A percentile compares a stretch with the other conserved stretches of the same genome.
phyloP scores from a whole-genome alignment of 257 asterid genomes.

The Forsythia viridissima region DNA sequence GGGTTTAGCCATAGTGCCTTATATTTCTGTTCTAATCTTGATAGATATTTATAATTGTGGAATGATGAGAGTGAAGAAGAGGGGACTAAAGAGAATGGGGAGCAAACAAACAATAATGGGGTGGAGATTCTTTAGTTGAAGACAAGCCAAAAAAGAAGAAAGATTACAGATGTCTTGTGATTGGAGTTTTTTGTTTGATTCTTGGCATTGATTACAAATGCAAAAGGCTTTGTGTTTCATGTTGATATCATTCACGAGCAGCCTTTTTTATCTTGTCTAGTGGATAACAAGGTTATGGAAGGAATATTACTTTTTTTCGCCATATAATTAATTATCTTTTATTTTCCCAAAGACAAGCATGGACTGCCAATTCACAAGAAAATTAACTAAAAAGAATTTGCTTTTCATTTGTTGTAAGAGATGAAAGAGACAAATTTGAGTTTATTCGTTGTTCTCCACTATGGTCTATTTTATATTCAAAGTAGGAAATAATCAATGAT shows the following conservation, averaged over 20 bases:
- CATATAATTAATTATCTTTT: not conserved
- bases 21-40: not conserved
- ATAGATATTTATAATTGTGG: not conserved
- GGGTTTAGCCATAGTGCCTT: constrained; percentile 18
- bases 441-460: not conserved
- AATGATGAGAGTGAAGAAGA: not conserved
- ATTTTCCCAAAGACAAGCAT: not conserved
- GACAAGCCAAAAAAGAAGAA: not conserved
- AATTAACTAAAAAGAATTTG: not conserved
- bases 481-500: too few species aligned
- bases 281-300: not conserved
- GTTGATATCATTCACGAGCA: not conserved
- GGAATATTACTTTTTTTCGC: not conserved
- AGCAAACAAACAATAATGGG: not conserved
- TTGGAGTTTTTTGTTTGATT: not conserved
- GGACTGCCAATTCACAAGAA: not conserved
- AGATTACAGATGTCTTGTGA: not conserved
- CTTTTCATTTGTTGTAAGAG: too few species aligned
- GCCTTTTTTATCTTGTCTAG: not conserved
- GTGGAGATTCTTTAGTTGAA: not conserved
- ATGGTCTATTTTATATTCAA: not conserved
- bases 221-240: not conserved
- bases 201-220: constrained; percentile 2
- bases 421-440: not conserved
- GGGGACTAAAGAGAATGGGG: not conserved